A percentile compares a stretch with the other conserved stretches of the same genome.
phyloP scores from a whole-genome alignment of 2,329 filamentous ascomycete species.

The Monosporascus sp. region DNA sequence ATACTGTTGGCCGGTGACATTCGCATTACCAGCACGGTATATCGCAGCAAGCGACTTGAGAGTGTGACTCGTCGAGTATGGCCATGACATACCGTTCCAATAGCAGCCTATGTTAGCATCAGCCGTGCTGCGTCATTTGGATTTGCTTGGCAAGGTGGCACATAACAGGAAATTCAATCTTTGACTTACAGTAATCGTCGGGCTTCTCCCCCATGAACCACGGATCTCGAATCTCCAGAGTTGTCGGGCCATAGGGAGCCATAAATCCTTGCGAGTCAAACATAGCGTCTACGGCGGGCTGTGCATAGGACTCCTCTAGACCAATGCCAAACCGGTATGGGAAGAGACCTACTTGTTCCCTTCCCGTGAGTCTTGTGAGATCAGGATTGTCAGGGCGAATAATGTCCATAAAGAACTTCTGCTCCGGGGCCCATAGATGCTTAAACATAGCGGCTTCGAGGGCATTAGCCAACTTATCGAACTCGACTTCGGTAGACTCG shows the following conservation, averaged over 20 bases:
- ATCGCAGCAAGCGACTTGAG: constrained; percentile 34
- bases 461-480: constrained; percentile 25
- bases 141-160: neutral
- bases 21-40: constrained; percentile 25
- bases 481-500: constrained; percentile 22
- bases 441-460: constrained; percentile 29
- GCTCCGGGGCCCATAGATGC: constrained; percentile 31
- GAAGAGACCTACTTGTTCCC: constrained; percentile 36
- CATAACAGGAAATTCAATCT: neutral
- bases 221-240: constrained; percentile 33
- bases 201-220: constrained; percentile 32
- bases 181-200: constrained; percentile 19
- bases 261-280: constrained; percentile 31
- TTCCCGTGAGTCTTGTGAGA: constrained; percentile 27
- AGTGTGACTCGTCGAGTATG: constrained; percentile 35
- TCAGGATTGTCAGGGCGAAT: constrained; percentile 30
- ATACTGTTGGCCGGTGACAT: constrained; percentile 32
- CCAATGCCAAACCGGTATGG: constrained; percentile 37
- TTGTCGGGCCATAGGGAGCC: constrained; percentile 34
- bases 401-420: constrained; percentile 34
- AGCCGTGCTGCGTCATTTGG: neutral
- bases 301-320: constrained; percentile 22
- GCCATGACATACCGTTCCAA: constrained; percentile 42
- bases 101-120: constrained; percentile 28
- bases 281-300: constrained; percentile 27